Evolutionary conservation across 75 land plant species (phyloP).

Genomic region (Larix kaempferi): DNA sequence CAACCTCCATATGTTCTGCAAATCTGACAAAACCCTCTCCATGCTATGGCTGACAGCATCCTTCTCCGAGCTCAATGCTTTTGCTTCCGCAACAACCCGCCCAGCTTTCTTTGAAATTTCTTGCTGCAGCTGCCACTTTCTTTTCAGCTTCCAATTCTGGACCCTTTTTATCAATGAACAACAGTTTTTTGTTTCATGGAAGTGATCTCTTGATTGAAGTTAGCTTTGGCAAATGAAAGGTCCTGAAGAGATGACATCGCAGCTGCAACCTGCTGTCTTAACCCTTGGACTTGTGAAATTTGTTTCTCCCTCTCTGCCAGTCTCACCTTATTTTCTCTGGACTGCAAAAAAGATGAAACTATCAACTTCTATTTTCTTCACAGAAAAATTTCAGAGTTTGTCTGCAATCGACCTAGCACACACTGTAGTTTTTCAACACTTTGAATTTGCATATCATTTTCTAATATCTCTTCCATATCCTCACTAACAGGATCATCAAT

Average conservation of each 20-base stretch:
- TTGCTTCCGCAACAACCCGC: slow-evolving; percentile 75
- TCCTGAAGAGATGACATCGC: slow-evolving; percentile 72
- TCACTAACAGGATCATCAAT: slow-evolving; percentile 39
- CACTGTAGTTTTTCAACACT: slow-evolving; percentile 43
- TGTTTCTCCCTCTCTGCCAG: slow-evolving; percentile 55
- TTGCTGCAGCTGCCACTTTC: slow-evolving; percentile 78
- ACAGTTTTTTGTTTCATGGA: slow-evolving; percentile 54
- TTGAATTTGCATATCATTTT: slow-evolving; percentile 43
- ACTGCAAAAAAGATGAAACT: slow-evolving; percentile 28
- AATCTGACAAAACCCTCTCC: slow-evolving; percentile 27
- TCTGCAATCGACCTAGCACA: slow-evolving; percentile 27
- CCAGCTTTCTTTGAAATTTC: slow-evolving; percentile 94
- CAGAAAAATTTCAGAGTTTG: slow-evolving; percentile 27
- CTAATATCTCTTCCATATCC: slow-evolving; percentile 53
- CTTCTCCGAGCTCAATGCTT: slow-evolving; percentile 48
- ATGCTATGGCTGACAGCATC: slow-evolving; percentile 34
- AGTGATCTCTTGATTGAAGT: slow-evolving; percentile 55
- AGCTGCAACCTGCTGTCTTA: slow-evolving; percentile 40
- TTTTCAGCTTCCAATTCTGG: slow-evolving; percentile 89
- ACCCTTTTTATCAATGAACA: slow-evolving; percentile 60
- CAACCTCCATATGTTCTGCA: no score
- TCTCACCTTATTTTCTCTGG: slow-evolving; percentile 46
- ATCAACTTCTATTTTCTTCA: slow-evolving; percentile 34
- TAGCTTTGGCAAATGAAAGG: slow-evolving; percentile 47
- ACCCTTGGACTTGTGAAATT: slow-evolving; percentile 36